phyloP scores from a whole-genome alignment of 2,329 filamentous ascomycete species.

The Colletotrichum acutatum region DNA sequence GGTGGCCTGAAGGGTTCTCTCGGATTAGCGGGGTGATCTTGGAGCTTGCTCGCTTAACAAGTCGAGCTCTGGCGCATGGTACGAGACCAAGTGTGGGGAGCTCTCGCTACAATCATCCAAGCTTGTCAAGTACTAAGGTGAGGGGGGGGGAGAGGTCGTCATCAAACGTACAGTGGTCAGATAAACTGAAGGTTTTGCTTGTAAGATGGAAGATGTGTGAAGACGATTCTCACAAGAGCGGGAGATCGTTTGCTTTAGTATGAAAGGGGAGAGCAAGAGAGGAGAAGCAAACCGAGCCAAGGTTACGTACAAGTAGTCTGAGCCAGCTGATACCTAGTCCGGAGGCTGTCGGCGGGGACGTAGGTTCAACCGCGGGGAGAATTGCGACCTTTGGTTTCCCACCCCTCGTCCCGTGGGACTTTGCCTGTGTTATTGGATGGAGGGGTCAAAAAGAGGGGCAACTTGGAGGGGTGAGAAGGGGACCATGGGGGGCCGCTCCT shows the following conservation, averaged over 20 bases:
- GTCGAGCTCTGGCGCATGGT: constrained; percentile 17
- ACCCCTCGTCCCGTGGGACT: constrained; percentile 15
- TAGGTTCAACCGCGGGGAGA: constrained; percentile 35
- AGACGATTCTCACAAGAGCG: neutral
- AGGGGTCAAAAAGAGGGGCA: constrained; percentile 33
- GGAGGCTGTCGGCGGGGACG: constrained; percentile 35
- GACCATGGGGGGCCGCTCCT: neutral
- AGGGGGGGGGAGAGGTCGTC: neutral
- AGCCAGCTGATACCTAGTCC: constrained; percentile 34
- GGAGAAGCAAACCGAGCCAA: neutral
- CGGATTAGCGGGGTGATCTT: constrained; percentile 36
- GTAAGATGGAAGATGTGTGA: constrained; percentile 2
- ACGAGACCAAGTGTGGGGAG: neutral
- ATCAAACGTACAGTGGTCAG: neutral
- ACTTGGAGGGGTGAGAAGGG: constrained; percentile 1
- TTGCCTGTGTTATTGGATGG: constrained; percentile 28
- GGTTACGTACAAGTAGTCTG: constrained; percentile 31
- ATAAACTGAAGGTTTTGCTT: constrained; percentile 1
- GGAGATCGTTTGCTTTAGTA: constrained; percentile 3
- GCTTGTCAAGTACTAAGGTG: neutral
- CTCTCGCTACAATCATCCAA: neutral
- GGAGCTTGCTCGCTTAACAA: constrained; percentile 18
- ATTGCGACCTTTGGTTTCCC: constrained; percentile 25
- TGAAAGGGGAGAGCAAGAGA: constrained; percentile 4
- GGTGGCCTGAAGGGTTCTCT: constrained; percentile 18